These are phyloP conservation scores for Lactuca sativa DNA, from an alignment of 129 eudicot genomes.

Conservation along the genomic window DNA sequence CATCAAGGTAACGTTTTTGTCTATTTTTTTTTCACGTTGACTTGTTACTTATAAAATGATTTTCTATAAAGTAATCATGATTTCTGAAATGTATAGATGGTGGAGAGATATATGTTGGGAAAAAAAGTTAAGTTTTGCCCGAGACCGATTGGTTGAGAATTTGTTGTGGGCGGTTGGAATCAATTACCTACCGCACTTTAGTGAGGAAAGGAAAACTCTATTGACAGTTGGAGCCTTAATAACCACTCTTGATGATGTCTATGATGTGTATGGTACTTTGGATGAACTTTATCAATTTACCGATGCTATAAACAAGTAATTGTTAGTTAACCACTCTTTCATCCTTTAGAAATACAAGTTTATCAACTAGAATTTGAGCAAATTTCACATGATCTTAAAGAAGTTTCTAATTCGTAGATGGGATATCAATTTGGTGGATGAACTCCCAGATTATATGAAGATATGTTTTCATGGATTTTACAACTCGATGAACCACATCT, in stretches of 20 bases:
- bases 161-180: constrained; percentile 4
- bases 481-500: constrained; percentile 2
- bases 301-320: not conserved
- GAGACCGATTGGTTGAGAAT: constrained; percentile 14
- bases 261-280: not conserved
- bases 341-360: constrained; percentile 12
- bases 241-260: constrained; percentile 10
- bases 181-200: too few species aligned
- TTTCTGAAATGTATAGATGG: not conserved
- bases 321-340: not conserved
- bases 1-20: constrained; percentile 20
- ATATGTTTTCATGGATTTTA: constrained; percentile 16
- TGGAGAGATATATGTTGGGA: not conserved
- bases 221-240: not conserved
- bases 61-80: too few species aligned
- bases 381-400: not conserved
- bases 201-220: too few species aligned
- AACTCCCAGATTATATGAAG: constrained; percentile 21
- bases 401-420: constrained; percentile 11
- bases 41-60: too few species aligned
- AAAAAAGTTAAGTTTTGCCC: not conserved
- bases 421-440: constrained; percentile 14
- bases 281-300: not conserved
- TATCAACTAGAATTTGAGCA: not conserved
- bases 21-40: too few species aligned